Evolutionary conservation across 2,329 filamentous ascomycete species (phyloP).

Genomic region (Ophioceras dolichostomum): DNA sequence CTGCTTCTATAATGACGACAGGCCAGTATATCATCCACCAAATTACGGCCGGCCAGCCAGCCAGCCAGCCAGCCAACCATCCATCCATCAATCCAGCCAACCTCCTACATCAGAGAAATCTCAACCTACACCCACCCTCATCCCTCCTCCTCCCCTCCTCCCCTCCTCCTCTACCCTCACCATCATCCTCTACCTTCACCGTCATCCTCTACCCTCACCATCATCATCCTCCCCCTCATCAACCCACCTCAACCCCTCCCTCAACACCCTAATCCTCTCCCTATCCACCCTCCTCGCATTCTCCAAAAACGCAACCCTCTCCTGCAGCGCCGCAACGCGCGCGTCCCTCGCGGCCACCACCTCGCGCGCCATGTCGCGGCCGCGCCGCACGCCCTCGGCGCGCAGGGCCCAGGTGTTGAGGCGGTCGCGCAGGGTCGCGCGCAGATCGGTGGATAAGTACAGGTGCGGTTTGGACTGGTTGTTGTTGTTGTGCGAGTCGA

Average conservation of each 20-base stretch:
- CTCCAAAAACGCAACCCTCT: constrained; percentile 7
- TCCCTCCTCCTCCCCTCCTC: not conserved
- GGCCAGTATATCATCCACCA: too few relatives aligned
- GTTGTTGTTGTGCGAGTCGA: constrained; percentile 21
- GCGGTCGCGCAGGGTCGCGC: constrained; percentile 19
- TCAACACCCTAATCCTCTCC: not conserved
- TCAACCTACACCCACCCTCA: not conserved
- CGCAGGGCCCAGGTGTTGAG: constrained; percentile 8
- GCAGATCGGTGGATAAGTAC: constrained; percentile 12
- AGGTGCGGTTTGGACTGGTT: not conserved
- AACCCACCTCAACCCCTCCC: not conserved
- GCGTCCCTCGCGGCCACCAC: constrained; percentile 50
- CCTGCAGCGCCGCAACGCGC: constrained; percentile 7
- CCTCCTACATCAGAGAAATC: too few relatives aligned
- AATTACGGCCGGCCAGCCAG: too few relatives aligned
- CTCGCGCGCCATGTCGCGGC: constrained; percentile 23
- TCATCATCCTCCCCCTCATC: not conserved
- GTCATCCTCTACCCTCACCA: not conserved
- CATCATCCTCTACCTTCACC: not conserved
- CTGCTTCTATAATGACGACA: too few relatives aligned
- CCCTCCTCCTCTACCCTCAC: not conserved
- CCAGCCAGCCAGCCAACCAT: too few relatives aligned
- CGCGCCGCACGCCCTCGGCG: constrained; percentile 6
- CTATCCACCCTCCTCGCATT: not conserved
- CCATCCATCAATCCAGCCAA: too few relatives aligned